These are phyloP conservation scores for Pelargonium myrrhifolium DNA, from an alignment of 441 rosid genomes.

Conservation along the genomic window DNA sequence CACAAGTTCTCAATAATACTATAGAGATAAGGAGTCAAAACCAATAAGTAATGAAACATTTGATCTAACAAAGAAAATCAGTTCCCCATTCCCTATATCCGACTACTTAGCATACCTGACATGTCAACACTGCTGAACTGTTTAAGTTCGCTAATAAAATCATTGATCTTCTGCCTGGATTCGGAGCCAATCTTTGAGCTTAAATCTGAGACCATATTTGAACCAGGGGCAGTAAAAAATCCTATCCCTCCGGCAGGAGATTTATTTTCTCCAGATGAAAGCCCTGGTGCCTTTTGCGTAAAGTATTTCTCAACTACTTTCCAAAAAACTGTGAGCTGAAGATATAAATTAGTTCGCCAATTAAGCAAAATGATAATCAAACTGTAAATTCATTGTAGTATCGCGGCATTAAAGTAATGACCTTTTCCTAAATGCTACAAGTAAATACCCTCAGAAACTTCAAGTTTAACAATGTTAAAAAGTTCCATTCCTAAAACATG, in stretches of 20 bases:
- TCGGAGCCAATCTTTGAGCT: slow-evolving; percentile 62
- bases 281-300: slow-evolving; percentile 40
- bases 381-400: slow-evolving; percentile 8
- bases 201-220: slow-evolving; percentile 63
- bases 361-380: slow-evolving; percentile 13
- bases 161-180: slow-evolving; percentile 70
- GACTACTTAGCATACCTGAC: slow-evolving; percentile 53
- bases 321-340: slow-evolving; percentile 93
- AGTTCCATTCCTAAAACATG: background rate
- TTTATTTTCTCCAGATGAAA: slow-evolving; percentile 35
- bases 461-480: background rate
- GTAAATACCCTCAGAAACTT: background rate
- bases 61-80: background rate
- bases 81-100: background rate
- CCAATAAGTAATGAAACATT: background rate
- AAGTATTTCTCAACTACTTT: slow-evolving; percentile 60
- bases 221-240: slow-evolving; percentile 62
- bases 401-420: background rate
- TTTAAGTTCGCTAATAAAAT: slow-evolving; percentile 72
- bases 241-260: slow-evolving; percentile 49
- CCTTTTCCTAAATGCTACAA: background rate
- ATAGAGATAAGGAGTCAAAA: background rate
- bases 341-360: slow-evolving; percentile 42
- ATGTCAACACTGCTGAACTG: slow-evolving; percentile 72
- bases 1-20: background rate